Conservation (phyloP, 257 asterid species). For the Solanum bulbocastanum region DNA sequence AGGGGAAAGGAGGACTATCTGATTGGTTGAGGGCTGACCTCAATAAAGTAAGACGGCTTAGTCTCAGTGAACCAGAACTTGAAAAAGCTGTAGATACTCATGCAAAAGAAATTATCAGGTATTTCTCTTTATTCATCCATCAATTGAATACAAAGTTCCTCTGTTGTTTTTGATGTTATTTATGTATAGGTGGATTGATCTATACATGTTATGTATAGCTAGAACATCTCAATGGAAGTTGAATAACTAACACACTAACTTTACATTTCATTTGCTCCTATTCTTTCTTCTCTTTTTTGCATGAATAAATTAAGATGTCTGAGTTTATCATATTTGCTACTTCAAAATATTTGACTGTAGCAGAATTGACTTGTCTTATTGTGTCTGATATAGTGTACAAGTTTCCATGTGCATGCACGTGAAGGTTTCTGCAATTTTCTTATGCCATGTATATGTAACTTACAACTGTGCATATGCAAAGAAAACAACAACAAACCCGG, state of each 20-base stretch:
- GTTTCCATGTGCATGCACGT: not conserved
- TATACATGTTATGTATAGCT: not conserved
- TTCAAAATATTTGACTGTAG: not conserved
- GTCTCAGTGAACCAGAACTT: conserved; percentile 65
- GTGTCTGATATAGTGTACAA: not conserved
- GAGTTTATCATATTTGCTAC: not conserved
- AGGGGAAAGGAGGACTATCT: conserved; percentile 53
- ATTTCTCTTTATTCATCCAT: not conserved
- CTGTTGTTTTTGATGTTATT: not conserved
- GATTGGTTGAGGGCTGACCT: conserved; percentile 48
- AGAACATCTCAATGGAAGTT: not conserved
- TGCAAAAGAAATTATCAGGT: conserved; percentile 56
- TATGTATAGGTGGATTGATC: not conserved
- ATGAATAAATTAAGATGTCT: not conserved
- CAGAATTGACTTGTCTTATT: not conserved
- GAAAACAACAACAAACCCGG: not conserved
- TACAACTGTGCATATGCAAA: not conserved
- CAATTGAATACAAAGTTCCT: not conserved
- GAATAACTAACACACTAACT: not conserved
- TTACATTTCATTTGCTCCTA: not conserved
- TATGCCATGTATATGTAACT: not conserved
- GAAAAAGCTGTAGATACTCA: conserved; percentile 39
- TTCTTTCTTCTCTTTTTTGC: not conserved
- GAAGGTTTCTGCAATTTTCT: not conserved
- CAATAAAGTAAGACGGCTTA: conserved; percentile 60